Percentiles rank a stretch among this genome's conserved stretches.
phyloP scores from a whole-genome alignment of 2,329 filamentous ascomycete genomes.

The Ceratocystiopsis minuta region DNA sequence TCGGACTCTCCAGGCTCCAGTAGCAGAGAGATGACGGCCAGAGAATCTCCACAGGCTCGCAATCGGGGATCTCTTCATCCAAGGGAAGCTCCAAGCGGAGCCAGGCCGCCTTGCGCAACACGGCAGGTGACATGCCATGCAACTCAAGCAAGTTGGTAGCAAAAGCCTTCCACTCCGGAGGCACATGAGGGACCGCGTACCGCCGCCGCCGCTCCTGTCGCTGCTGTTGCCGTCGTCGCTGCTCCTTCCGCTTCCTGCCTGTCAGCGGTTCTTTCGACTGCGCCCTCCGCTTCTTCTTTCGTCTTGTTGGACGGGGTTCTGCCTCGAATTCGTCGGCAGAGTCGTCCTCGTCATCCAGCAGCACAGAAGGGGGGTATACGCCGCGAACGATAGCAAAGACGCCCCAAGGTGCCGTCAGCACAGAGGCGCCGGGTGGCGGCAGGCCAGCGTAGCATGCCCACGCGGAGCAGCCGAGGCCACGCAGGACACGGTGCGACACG shows the following conservation, averaged over 20 bases:
- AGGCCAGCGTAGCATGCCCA: constrained; percentile 23
- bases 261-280: too few relatives aligned
- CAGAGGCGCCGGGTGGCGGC: constrained; percentile 23
- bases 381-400: constrained; percentile 25
- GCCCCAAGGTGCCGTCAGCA: constrained; percentile 38
- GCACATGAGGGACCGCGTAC: constrained; percentile 1
- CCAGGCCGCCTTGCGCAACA: constrained; percentile 29
- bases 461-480: constrained; percentile 28
- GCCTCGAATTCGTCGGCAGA: too few relatives aligned
- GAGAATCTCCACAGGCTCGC: constrained; percentile 25
- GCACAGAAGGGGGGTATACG: constrained; percentile 8
- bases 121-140: constrained; percentile 27
- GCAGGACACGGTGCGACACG: constrained; percentile 27
- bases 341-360: too few relatives aligned
- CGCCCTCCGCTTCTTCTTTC: too few relatives aligned
- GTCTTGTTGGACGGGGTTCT: too few relatives aligned
- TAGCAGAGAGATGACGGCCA: constrained; percentile 39
- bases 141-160: constrained; percentile 33
- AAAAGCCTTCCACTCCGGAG: constrained; percentile 16
- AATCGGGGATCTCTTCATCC: constrained; percentile 25
- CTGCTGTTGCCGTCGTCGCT: too few relatives aligned
- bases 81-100: constrained; percentile 21
- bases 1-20: constrained; percentile 18
- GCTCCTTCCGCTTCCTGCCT: too few relatives aligned
- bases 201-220: too few relatives aligned